Conservation (phyloP, 768 basidiomycete genomes). For the Mycena pura region DNA sequence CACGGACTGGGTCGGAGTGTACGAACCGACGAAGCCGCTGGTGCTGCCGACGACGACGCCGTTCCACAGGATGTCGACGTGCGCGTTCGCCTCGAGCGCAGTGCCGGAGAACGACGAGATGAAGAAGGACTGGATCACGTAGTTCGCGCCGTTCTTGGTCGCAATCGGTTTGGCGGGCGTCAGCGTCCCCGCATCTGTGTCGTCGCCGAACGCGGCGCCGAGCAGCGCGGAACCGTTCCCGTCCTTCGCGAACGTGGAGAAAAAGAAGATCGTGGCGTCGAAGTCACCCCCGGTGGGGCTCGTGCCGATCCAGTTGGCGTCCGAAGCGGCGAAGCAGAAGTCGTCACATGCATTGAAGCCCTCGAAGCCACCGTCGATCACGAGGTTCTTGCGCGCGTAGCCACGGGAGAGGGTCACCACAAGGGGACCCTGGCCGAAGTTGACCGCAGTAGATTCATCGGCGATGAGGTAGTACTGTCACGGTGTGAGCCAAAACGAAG, state of each 20-base stretch:
- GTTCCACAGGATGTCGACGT: conserved; percentile 54
- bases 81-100: conserved; percentile 39
- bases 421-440: conserved; percentile 53
- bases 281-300: conserved; percentile 41
- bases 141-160: conserved; percentile 45
- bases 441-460: conserved; percentile 52
- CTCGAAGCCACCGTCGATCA: conserved; percentile 54
- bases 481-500: background rate
- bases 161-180: conserved; percentile 37
- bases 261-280: conserved; percentile 55
- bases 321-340: conserved; percentile 49
- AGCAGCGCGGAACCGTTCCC: conserved; percentile 48
- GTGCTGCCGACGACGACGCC: conserved; percentile 40
- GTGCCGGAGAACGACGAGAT: conserved; percentile 45
- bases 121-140: conserved; percentile 52
- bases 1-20: conserved; percentile 45
- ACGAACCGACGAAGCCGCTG: conserved; percentile 44
- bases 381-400: conserved; percentile 46
- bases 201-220: conserved; percentile 49
- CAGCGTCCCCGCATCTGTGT: conserved; percentile 47
- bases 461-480: conserved; percentile 51
- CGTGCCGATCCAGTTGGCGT: conserved; percentile 48
- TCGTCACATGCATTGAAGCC: conserved; percentile 42
- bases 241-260: conserved; percentile 45
- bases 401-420: conserved; percentile 55